Evolutionary conservation across 768 basidiomycete species (phyloP).

Genomic region (Boletus vermiculosoides): DNA sequence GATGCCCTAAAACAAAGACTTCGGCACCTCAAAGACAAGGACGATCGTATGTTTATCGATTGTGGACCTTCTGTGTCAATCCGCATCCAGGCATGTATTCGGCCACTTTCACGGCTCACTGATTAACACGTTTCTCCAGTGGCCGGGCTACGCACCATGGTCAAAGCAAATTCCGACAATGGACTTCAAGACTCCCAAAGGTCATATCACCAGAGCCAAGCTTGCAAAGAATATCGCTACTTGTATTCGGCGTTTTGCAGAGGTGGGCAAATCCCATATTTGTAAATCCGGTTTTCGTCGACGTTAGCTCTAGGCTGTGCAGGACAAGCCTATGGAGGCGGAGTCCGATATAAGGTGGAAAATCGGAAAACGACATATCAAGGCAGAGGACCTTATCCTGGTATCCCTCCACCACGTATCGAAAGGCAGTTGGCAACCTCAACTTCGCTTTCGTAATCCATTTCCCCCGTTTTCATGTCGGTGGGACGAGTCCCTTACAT

Average conservation of each 20-base stretch:
- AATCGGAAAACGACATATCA: conserved; percentile 57
- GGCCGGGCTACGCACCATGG: conserved; percentile 79
- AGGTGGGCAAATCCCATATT: conserved; percentile 32
- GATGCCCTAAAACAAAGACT: conserved; percentile 66
- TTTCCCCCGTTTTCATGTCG: neutral
- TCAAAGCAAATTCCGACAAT: conserved; percentile 80
- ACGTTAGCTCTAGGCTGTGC: conserved; percentile 43
- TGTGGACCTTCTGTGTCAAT: conserved; percentile 82
- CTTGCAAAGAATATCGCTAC: conserved; percentile 80
- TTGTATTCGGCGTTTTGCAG: conserved; percentile 67
- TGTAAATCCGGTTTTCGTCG: neutral
- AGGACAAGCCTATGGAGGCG: conserved; percentile 56
- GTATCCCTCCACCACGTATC: conserved; percentile 83
- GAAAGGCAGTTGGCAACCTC: conserved; percentile 81
- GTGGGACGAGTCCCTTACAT: conserved; percentile 1
- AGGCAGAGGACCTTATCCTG: conserved; percentile 64
- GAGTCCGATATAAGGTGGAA: conserved; percentile 61
- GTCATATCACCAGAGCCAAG: conserved; percentile 73
- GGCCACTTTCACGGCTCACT: neutral
- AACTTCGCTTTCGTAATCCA: conserved; percentile 49
- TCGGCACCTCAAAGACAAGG: conserved; percentile 52
- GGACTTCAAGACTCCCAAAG: conserved; percentile 76
- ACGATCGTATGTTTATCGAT: conserved; percentile 65
- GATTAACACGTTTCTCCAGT: conserved; percentile 40
- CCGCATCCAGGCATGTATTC: conserved; percentile 58